Conservation (phyloP, 1,139 yeast genomes). For the Hansenula sp. region DNA sequence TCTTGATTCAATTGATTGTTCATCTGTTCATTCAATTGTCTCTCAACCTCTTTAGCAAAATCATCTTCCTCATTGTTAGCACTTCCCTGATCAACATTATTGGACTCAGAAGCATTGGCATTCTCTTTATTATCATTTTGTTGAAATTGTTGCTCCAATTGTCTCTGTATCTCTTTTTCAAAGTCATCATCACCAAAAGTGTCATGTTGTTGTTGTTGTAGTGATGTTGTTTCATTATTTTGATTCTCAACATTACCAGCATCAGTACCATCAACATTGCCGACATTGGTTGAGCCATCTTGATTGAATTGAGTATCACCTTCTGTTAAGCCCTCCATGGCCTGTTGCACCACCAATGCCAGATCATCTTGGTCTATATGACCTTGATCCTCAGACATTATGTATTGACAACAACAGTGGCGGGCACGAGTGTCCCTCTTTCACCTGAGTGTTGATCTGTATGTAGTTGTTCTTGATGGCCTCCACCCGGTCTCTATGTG, state of each 20-base stretch:
- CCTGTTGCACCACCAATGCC: slow-evolving; percentile 19
- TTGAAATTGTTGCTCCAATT: slow-evolving; percentile 9
- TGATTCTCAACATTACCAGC: not conserved
- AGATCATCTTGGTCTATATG: slow-evolving; percentile 9
- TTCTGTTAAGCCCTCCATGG: slow-evolving; percentile 18
- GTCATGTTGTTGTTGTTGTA: slow-evolving; percentile 1
- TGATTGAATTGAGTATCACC: no score
- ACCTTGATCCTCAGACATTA: slow-evolving; percentile 1
- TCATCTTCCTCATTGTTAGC: slow-evolving; percentile 13
- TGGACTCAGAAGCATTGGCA: not conserved
- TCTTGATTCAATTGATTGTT: slow-evolving; percentile 2
- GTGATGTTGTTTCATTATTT: not conserved
- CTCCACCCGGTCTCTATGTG: no score
- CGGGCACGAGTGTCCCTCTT: no score
- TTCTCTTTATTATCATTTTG: no score
- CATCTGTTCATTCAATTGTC: slow-evolving; percentile 14
- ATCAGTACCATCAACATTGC: not conserved
- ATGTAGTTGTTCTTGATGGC: no score
- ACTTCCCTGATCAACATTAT: no score
- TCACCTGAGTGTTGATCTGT: no score
- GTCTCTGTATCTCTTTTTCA: slow-evolving; percentile 12
- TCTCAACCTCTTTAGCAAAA: slow-evolving; percentile 20
- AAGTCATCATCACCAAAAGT: slow-evolving; percentile 5
- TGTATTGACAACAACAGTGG: not conserved
- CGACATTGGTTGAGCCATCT: not conserved